phyloP scores from a whole-genome alignment of 345 rosid species.

The Acer yangbiense region DNA sequence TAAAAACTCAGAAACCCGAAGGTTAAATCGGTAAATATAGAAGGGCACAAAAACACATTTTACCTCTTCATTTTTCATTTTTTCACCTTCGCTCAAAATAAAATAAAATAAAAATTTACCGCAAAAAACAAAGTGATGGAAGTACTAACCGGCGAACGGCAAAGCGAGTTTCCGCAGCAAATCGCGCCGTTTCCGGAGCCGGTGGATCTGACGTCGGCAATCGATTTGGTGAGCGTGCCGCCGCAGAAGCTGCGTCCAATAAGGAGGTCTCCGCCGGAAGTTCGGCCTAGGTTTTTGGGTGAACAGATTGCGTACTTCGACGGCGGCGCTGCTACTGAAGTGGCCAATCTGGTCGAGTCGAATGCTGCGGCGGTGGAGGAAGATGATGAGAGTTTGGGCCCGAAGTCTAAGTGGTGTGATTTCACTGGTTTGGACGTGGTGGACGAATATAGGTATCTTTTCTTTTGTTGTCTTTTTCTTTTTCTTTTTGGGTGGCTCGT shows the following conservation, averaged over 20 bases:
- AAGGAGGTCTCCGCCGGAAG: conserved; percentile 15
- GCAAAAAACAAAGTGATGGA: conserved; percentile 10
- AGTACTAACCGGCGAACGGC: conserved; percentile 3
- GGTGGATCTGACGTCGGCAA: background rate
- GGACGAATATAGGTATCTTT: conserved; percentile 16
- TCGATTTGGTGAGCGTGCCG: background rate
- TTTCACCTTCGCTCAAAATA: background rate
- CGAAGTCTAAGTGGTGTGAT: background rate
- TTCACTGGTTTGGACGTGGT: conserved; percentile 1
- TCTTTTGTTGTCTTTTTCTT: background rate
- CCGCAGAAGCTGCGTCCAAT: conserved; percentile 23
- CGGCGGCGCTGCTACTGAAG: background rate
- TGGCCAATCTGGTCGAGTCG: background rate
- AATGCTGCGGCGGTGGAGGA: background rate
- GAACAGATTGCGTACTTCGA: background rate
- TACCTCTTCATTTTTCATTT: background rate
- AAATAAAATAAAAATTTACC: background rate
- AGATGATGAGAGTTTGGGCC: conserved; percentile 6
- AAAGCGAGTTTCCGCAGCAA: conserved; percentile 13
- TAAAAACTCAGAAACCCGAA: background rate
- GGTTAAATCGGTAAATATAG: background rate
- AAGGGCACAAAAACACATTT: background rate
- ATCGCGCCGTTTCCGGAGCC: conserved; percentile 17
- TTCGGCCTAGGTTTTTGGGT: background rate
- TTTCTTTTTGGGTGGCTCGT: background rate